phyloP scores from a whole-genome alignment of 1,139 yeast species.

The Debaryomyces nepalensis region DNA sequence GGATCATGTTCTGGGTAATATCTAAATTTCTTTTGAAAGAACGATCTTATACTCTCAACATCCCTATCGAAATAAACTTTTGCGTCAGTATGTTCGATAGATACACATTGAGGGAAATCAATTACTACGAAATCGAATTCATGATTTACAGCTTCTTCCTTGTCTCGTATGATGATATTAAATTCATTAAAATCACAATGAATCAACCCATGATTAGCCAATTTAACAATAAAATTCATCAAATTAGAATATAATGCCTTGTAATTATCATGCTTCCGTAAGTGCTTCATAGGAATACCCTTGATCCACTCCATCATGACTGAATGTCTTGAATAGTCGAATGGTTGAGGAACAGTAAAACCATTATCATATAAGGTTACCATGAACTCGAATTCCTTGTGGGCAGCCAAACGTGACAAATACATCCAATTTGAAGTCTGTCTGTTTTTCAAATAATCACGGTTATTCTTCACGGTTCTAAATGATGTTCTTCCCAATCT shows the following conservation, averaged over 20 bases:
- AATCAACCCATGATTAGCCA: conserved; percentile 87
- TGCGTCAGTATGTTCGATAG: conserved; percentile 90
- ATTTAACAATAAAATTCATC: conserved; percentile 81
- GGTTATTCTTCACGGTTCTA: conserved; percentile 86
- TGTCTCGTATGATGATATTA: conserved; percentile 82
- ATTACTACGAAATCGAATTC: conserved; percentile 81
- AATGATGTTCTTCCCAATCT: conserved; percentile 93
- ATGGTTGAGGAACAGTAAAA: conserved; percentile 86
- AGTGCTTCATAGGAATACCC: conserved; percentile 88
- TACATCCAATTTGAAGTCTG: conserved; percentile 88
- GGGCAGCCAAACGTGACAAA: conserved; percentile 86
- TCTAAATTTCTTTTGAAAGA: conserved; percentile 77
- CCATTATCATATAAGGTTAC: conserved; percentile 71
- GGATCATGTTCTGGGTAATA: conserved; percentile 69
- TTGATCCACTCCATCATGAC: conserved; percentile 89
- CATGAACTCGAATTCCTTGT: conserved; percentile 91
- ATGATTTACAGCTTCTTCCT: conserved; percentile 52
- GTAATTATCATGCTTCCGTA: conserved; percentile 69
- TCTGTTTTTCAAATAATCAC: conserved; percentile 82
- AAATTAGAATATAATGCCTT: conserved; percentile 77
- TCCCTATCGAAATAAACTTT: conserved; percentile 87
- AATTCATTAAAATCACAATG: conserved; percentile 98
- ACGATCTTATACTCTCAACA: conserved; percentile 83
- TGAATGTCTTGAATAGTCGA: conserved; percentile 88
- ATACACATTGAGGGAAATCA: conserved; percentile 98